phyloP scores from a whole-genome alignment of 495 filamentous ascomycete species.

The Daldinia childiae region DNA sequence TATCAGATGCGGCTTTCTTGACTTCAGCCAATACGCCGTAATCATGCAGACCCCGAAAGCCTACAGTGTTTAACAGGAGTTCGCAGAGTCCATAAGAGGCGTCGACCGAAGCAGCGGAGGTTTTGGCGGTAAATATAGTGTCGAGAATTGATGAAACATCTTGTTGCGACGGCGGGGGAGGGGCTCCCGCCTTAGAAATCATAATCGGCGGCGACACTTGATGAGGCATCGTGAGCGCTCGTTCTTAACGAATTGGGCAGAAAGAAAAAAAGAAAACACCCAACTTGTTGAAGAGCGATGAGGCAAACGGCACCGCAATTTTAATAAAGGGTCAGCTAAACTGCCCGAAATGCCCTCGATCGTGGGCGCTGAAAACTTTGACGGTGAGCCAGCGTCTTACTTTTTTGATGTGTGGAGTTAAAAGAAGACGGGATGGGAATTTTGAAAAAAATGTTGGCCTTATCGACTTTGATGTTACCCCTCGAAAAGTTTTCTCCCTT shows the following conservation, averaged over 20 bases:
- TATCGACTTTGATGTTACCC: conserved; percentile 26
- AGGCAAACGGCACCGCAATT: conserved; percentile 8
- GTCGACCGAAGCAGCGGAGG: conserved; percentile 87
- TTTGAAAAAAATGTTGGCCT: conserved; percentile 24
- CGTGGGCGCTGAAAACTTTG: conserved; percentile 29
- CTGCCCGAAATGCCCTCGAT: conserved; percentile 34
- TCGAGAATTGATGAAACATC: conserved; percentile 78
- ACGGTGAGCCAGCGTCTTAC: conserved; percentile 32
- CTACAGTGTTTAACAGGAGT: conserved; percentile 78
- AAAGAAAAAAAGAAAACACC: conserved; percentile 16
- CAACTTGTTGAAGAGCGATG: conserved; percentile 5
- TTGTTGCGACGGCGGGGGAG: conserved; percentile 70
- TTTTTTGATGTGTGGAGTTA: conserved; percentile 15
- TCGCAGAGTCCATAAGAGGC: conserved; percentile 84
- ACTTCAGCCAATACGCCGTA: conserved; percentile 79
- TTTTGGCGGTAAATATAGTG: conserved; percentile 79
- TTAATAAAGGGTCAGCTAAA: conserved; percentile 21
- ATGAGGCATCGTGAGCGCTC: conserved; percentile 46
- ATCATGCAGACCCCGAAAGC: conserved; percentile 73
- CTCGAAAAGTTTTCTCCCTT: conserved; percentile 37
- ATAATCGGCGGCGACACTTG: conserved; percentile 53
- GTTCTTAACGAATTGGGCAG: conserved; percentile 14
- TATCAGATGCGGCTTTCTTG: conserved; percentile 89
- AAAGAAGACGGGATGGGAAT: conserved; percentile 18
- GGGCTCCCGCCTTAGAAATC: conserved; percentile 49